These are phyloP conservation scores for Sporothrix phasma DNA, from an alignment of 2,329 filamentous ascomycete species.

Conservation along the genomic window DNA sequence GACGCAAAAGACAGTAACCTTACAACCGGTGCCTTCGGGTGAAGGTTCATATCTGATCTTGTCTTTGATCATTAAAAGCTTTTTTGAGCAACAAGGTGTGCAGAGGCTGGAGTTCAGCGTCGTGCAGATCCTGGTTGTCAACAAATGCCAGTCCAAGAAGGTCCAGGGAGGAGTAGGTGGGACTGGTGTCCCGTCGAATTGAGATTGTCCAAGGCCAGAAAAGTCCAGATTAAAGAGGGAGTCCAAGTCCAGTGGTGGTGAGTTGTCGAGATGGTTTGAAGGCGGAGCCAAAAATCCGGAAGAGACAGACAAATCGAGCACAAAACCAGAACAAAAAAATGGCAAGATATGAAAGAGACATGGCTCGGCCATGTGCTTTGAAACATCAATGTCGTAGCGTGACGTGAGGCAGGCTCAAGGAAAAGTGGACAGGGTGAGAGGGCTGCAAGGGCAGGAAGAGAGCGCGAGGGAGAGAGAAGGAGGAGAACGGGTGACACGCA, in stretches of 20 bases:
- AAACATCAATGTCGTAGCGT: background rate
- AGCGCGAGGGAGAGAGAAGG: background rate
- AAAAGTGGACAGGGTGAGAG: background rate
- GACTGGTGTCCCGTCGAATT: background rate
- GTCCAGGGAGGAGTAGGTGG: background rate
- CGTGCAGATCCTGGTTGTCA: background rate
- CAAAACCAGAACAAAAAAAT: background rate
- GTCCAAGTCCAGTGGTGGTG: constrained; percentile 1
- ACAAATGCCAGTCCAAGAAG: background rate
- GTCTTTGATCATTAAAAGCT: background rate
- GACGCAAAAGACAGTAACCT: background rate
- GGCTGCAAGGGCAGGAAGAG: background rate
- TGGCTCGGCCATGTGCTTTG: background rate
- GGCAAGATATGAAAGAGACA: background rate
- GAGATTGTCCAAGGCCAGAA: background rate
- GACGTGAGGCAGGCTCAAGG: background rate
- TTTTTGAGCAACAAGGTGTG: background rate
- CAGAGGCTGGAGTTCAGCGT: background rate
- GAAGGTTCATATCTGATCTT: background rate
- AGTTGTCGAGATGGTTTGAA: background rate
- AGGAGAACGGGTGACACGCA: background rate
- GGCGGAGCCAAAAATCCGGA: background rate
- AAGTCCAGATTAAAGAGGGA: background rate
- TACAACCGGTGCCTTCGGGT: background rate
- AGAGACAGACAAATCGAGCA: too few species aligned